These are phyloP conservation scores for Clohesyomyces aquaticus DNA, from an alignment of 495 filamentous ascomycete genomes.

Conservation along the genomic window DNA sequence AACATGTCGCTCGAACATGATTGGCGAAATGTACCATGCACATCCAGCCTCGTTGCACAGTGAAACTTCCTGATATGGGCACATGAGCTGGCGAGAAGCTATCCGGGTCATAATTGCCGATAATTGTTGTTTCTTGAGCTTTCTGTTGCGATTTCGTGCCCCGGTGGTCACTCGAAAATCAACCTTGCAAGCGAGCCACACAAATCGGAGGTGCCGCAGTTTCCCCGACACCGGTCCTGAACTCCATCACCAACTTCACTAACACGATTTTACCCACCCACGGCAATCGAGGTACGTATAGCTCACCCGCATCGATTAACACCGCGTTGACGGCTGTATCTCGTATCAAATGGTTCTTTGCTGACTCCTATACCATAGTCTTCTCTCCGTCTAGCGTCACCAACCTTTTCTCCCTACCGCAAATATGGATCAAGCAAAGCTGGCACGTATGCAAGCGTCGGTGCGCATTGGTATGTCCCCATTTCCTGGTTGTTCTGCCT, in stretches of 20 bases:
- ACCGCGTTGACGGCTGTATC: no score
- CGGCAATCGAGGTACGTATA: conserved; percentile 14
- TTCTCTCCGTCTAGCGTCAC: conserved; percentile 3
- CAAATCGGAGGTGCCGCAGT: conserved; percentile 24
- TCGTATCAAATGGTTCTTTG: background rate
- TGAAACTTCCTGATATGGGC: no score
- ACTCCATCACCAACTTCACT: conserved; percentile 31
- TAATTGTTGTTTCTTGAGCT: no score
- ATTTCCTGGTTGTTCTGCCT: conserved; percentile 6
- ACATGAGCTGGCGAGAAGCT: no score
- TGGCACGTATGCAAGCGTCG: conserved; percentile 76
- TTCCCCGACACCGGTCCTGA: conserved; percentile 27
- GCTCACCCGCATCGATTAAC: no score
- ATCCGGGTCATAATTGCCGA: no score
- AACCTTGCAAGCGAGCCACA: conserved; percentile 32
- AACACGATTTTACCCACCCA: conserved; percentile 7
- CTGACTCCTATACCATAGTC: conserved; percentile 13
- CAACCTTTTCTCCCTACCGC: conserved; percentile 31
- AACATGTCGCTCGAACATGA: conserved; percentile 10
- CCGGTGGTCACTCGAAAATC: no score
- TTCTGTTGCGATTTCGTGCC: no score
- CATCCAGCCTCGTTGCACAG: no score
- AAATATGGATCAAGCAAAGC: conserved; percentile 73
- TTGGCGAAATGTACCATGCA: conserved; percentile 4
- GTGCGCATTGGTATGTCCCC: conserved; percentile 74